Conservation (phyloP, 2,329 filamentous ascomycete genomes). For the Aschersonia sp. region DNA sequence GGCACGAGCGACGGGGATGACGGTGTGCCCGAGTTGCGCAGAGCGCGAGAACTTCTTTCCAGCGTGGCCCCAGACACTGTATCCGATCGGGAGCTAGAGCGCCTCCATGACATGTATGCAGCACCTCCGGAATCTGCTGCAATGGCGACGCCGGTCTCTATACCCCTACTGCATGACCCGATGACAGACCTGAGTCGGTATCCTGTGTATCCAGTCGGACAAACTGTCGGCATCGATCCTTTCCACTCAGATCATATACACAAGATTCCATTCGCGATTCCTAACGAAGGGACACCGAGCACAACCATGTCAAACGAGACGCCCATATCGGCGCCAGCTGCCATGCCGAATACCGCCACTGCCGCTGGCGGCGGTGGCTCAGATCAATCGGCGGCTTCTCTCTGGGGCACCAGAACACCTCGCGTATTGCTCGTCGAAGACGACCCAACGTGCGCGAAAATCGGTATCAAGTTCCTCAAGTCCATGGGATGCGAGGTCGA, state of each 20-base stretch:
- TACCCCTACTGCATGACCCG: constrained; percentile 36
- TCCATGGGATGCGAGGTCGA: constrained; percentile 54
- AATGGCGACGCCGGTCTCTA: constrained; percentile 23
- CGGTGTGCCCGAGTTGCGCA: constrained; percentile 35
- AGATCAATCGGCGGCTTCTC: constrained; percentile 24
- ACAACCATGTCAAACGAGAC: constrained; percentile 23
- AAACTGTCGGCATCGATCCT: constrained; percentile 84
- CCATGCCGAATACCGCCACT: constrained; percentile 7
- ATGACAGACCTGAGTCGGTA: constrained; percentile 40
- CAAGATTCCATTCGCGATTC: constrained; percentile 74
- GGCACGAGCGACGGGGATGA: constrained; percentile 31
- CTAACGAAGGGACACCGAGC: constrained; percentile 36
- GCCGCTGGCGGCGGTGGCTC: constrained; percentile 10
- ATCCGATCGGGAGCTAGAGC: constrained; percentile 39
- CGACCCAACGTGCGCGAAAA: constrained; percentile 51
- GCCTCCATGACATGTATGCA: constrained; percentile 38
- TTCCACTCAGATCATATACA: constrained; percentile 90
- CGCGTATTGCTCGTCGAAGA: constrained; percentile 85
- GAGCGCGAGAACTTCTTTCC: constrained; percentile 41
- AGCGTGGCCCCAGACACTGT: constrained; percentile 35
- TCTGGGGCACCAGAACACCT: constrained; percentile 51
- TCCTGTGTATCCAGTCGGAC: constrained; percentile 81
- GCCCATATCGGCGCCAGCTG: constrained; percentile 6
- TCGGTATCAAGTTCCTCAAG: constrained; percentile 52
- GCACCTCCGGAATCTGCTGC: constrained; percentile 38